Base-by-base conservation (phyloP, 352 stramenopile genomes). In the Globisporangium abappressorium region DNA sequence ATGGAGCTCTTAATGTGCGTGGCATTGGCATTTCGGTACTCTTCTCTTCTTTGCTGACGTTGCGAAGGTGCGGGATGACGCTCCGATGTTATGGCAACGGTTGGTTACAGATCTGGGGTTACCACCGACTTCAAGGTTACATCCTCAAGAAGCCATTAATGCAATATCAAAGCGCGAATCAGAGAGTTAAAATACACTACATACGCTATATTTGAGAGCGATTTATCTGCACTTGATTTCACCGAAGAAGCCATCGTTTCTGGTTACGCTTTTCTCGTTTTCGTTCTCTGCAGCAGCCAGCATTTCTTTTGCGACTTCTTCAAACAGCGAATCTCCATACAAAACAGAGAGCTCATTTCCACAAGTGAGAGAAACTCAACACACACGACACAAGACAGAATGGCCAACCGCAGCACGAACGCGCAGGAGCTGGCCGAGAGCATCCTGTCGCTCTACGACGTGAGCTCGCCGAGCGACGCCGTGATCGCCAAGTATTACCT, bases 381-480 rank as follows among this genome's bases (percentile, higher is more conserved):
- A 56, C 34, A 28, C n/a, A 64, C n/a, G 22, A 60, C 24, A 14
- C 38, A 46, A 5, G 38, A 46, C 38, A 66, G 47, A 30, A 90
- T 92, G 84, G 63, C 82, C 41, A 85, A 79, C 66, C 81, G 82
- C 65, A 90, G 80, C 69, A 84, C 82, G 5, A 90, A 85, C 70
- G 84, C 84, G 0, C 84, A 93, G 70, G 82, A 93, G 57, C 80
- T 93, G 41, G 84, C 84, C 12, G 84, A 93, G 74, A 89, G 79
- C 71, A 85, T 93, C 46, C 74, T 95, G 36, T 93, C 85, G 68
- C 84, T 95, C 71, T 93, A 93, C 76, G 84, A 93, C 75, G 83
- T 93, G 58, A 84, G 83, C 72, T 70, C 81, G 15, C 62, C 78
- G 59, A 73, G 73, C 58, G 87, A 93, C 75, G 82, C 78, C 64